Percentiles rank a stretch among this genome's conserved stretches.
These are phyloP conservation scores for Rhodosporidiobolus sp. DNA, from an alignment of 768 basidiomycete species.

Conservation along the genomic window DNA sequence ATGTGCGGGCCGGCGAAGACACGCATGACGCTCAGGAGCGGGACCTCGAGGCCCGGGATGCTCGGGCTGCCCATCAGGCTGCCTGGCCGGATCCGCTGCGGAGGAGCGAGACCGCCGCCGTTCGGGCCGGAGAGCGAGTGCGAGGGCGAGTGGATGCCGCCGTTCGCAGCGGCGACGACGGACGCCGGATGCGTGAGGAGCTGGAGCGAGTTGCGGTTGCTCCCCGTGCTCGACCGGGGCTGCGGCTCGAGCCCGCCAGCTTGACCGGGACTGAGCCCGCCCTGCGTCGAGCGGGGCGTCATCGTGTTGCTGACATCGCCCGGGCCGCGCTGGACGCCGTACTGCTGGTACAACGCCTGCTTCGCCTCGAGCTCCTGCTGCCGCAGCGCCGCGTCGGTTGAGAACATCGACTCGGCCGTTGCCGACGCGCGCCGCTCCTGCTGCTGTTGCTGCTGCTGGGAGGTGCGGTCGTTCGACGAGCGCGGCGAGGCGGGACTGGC, in stretches of 20 bases:
- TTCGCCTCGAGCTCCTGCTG: slow-evolving; percentile 46
- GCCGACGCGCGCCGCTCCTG: slow-evolving; percentile 22
- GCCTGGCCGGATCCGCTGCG: slow-evolving; percentile 40
- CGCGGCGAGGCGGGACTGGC: slow-evolving; percentile 17
- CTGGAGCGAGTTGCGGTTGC: slow-evolving; percentile 26
- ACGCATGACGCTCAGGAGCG: slow-evolving; percentile 87
- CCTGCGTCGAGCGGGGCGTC: slow-evolving; percentile 26
- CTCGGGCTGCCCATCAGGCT: slow-evolving; percentile 44
- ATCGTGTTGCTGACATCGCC: slow-evolving; percentile 42
- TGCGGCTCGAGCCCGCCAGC: background rate
- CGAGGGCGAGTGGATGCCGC: background rate
- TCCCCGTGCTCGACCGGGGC: background rate
- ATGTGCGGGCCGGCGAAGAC: slow-evolving; percentile 89
- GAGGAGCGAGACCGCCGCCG: background rate
- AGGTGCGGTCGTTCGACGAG: slow-evolving; percentile 9
- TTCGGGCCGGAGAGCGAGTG: too few relatives aligned
- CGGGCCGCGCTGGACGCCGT: slow-evolving; percentile 42
- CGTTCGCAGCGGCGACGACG: background rate
- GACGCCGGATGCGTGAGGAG: slow-evolving; percentile 13
- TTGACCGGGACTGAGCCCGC: background rate
- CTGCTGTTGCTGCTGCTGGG: background rate
- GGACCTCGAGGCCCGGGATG: slow-evolving; percentile 58
- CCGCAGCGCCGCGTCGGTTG: slow-evolving; percentile 40
- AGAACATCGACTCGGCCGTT: slow-evolving; percentile 41
- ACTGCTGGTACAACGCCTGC: slow-evolving; percentile 43